A percentile compares a stretch with the other conserved stretches of the same genome.
phyloP scores from a whole-genome alignment of 2,329 filamentous ascomycete genomes.

The Epichloe typhina region DNA sequence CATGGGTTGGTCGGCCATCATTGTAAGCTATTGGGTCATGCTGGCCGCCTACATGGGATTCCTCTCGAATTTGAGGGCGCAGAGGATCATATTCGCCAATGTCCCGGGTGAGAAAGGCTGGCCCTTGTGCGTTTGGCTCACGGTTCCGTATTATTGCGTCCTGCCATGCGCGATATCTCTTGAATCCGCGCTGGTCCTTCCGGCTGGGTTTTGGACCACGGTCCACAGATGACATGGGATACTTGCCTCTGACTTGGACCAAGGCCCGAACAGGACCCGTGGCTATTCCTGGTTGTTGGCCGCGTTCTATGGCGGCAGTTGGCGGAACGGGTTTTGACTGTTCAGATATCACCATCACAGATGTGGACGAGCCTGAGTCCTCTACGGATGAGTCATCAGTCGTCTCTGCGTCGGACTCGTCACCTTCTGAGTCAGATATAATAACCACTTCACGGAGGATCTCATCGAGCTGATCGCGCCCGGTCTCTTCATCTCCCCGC shows the following conservation, averaged over 20 bases:
- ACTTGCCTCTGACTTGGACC: slow-evolving; percentile 8
- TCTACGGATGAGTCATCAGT: slow-evolving; percentile 19
- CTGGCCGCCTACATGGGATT: slow-evolving; percentile 2
- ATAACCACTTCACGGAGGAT: slow-evolving; percentile 54
- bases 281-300: slow-evolving; percentile 2
- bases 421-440: slow-evolving; percentile 47
- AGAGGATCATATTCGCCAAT: slow-evolving; percentile 3
- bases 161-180: slow-evolving; percentile 32
- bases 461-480: slow-evolving; percentile 53
- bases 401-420: slow-evolving; percentile 26
- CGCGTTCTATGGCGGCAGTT: background rate
- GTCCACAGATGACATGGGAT: slow-evolving; percentile 10
- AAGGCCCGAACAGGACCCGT: background rate
- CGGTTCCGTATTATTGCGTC: slow-evolving; percentile 23
- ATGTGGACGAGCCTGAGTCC: slow-evolving; percentile 8
- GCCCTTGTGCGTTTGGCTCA: slow-evolving; percentile 6
- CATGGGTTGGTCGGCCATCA: background rate
- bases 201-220: slow-evolving; percentile 12
- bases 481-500: slow-evolving; percentile 59
- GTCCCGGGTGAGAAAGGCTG: slow-evolving; percentile 9
- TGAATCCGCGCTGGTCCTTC: slow-evolving; percentile 31
- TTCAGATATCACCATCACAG: slow-evolving; percentile 10
- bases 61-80: slow-evolving; percentile 1
- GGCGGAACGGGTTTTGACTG: background rate
- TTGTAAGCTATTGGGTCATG: background rate